Conservation (phyloP, 2,329 filamentous ascomycete genomes). For the Calonectria montana region DNA sequence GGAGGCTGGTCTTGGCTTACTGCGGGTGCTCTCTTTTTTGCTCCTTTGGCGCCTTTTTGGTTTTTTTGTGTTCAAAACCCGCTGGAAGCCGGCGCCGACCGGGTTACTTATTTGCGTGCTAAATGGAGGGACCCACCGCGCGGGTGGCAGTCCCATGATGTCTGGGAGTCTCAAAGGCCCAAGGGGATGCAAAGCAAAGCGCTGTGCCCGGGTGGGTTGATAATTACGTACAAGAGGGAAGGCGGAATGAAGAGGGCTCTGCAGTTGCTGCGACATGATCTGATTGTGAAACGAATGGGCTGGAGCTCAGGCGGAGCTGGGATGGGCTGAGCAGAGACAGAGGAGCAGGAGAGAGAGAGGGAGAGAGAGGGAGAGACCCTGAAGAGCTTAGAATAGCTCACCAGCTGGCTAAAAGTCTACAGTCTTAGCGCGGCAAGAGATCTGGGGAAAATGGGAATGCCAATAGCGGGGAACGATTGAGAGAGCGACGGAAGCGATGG, state of each 20-base stretch:
- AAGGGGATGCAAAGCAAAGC: slow-evolving; percentile 1
- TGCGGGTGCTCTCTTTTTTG: slow-evolving; percentile 2
- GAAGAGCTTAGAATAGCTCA: neutral
- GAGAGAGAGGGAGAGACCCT: neutral
- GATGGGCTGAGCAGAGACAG: neutral
- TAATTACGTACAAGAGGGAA: slow-evolving; percentile 4
- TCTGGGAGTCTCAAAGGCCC: neutral
- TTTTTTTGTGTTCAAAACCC: slow-evolving; percentile 8
- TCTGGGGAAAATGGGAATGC: slow-evolving; percentile 2
- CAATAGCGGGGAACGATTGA: neutral
- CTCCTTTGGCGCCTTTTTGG: neutral
- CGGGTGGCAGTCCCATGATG: slow-evolving; percentile 12
- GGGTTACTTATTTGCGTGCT: slow-evolving; percentile 1
- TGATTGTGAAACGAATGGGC: neutral
- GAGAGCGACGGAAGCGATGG: neutral
- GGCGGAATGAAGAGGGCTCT: neutral
- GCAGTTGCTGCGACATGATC: neutral
- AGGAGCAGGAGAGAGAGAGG: neutral
- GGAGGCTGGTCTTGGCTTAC: slow-evolving; percentile 13
- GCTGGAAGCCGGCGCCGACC: slow-evolving; percentile 13
- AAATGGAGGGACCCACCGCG: slow-evolving; percentile 9
- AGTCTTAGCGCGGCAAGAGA: slow-evolving; percentile 8
- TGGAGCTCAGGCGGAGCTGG: neutral
- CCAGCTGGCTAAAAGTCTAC: neutral
- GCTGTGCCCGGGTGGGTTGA: slow-evolving; percentile 4